A percentile compares a stretch with the other conserved stretches of the same genome.
Conservation (phyloP, 2,329 filamentous ascomycete species). For the Ambrosiella cleistominuta region DNA sequence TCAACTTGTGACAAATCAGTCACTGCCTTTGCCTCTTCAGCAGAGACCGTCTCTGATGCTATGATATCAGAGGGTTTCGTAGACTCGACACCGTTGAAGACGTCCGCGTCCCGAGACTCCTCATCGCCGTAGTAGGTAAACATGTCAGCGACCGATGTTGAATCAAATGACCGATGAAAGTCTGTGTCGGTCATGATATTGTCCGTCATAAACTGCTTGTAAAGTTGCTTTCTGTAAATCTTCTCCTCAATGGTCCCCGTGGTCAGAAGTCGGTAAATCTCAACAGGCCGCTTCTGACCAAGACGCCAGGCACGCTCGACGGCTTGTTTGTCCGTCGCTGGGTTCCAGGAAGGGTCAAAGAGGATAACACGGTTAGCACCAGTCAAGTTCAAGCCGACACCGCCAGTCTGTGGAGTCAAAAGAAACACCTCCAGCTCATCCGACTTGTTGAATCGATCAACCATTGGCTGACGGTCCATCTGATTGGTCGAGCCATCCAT, state of each 20-base stretch:
- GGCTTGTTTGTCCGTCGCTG: conserved; percentile 87
- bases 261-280: conserved; percentile 95
- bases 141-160: conserved; percentile 78
- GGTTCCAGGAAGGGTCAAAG: conserved; percentile 97
- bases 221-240: conserved; percentile 96
- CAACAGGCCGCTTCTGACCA: conserved; percentile 86
- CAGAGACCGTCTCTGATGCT: neutral
- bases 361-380: conserved; percentile 94
- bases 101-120: conserved; percentile 60
- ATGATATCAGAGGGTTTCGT: neutral
- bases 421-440: conserved; percentile 72
- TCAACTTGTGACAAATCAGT: conserved; percentile 26
- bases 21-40: conserved; percentile 9
- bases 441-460: conserved; percentile 81
- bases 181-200: conserved; percentile 91
- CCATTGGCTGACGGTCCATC: conserved; percentile 70
- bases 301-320: conserved; percentile 90
- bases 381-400: conserved; percentile 82
- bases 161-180: conserved; percentile 76
- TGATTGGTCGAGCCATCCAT: conserved; percentile 92
- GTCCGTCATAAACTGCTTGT: conserved; percentile 94
- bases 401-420: conserved; percentile 87
- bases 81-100: conserved; percentile 70
- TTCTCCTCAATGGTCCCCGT: conserved; percentile 97
- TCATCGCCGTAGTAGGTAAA: conserved; percentile 51